Percentiles rank a stretch among this genome's conserved stretches.
Evolutionary conservation across 371 early-diverging fungal genomes (phyloP).

Genomic region (Saksenaea oblongispora): DNA sequence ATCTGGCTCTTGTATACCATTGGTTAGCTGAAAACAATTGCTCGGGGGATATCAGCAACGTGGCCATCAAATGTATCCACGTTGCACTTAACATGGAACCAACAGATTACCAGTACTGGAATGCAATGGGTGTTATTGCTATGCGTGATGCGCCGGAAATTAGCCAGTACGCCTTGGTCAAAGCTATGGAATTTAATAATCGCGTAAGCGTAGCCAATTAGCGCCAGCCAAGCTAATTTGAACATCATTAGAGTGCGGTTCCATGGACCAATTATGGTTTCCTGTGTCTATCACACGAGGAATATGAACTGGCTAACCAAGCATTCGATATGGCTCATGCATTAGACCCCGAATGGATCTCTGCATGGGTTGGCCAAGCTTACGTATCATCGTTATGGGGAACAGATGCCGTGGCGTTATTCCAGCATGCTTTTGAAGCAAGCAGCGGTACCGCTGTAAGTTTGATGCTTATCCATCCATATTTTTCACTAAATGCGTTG

Average conservation of each 20-base stretch:
- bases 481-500: not conserved
- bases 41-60: not conserved
- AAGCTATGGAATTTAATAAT: conserved; percentile 72
- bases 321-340: conserved; percentile 79
- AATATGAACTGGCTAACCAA: conserved; percentile 77
- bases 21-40: conserved; percentile 31
- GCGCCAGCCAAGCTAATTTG: not conserved
- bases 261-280: conserved; percentile 88
- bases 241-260: conserved; percentile 48
- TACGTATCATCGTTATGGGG: conserved; percentile 68
- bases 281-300: conserved; percentile 73
- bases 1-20: conserved; percentile 47
- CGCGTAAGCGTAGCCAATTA: conserved; percentile 43
- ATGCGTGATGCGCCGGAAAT: conserved; percentile 54
- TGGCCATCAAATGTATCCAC: conserved; percentile 55
- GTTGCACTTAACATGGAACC: conserved; percentile 72
- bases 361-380: conserved; percentile 88
- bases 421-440: conserved; percentile 78
- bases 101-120: conserved; percentile 66
- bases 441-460: conserved; percentile 57
- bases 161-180: conserved; percentile 86
- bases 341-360: conserved; percentile 78
- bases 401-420: conserved; percentile 59
- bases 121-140: conserved; percentile 73
- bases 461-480: conserved; percentile 1